These are phyloP conservation scores for Pseudogymnoascus sp. DNA, from an alignment of 2,329 filamentous ascomycete species.

Conservation along the genomic window DNA sequence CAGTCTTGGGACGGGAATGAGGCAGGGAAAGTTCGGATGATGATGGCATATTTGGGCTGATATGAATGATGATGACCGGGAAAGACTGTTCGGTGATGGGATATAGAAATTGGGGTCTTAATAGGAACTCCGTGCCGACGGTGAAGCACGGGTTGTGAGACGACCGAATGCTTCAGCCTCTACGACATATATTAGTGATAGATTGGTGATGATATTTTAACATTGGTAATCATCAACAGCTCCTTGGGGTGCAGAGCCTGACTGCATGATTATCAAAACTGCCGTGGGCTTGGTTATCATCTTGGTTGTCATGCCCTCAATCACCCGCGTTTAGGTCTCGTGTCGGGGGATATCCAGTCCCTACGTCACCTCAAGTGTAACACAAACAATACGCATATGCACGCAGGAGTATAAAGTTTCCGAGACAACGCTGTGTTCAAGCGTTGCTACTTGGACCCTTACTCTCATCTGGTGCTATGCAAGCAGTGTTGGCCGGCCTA, in stretches of 20 bases:
- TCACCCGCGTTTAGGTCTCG: neutral
- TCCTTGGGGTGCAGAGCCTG: neutral
- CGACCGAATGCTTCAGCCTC: neutral
- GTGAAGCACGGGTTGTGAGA: neutral
- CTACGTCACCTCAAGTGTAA: neutral
- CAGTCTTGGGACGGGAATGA: neutral
- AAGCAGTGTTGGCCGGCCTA: neutral
- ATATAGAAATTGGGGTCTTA: conserved; percentile 1
- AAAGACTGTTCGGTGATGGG: neutral
- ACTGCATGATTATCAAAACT: neutral
- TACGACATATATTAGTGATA: neutral
- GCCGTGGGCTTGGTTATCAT: neutral
- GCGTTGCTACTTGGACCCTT: conserved; percentile 2
- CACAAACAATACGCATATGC: neutral
- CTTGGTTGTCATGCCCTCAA: neutral
- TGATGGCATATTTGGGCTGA: neutral
- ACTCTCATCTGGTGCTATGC: conserved; percentile 1
- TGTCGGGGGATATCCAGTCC: neutral
- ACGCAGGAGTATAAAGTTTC: conserved; percentile 2
- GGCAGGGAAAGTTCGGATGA: neutral
- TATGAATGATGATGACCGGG: neutral
- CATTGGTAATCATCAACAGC: neutral
- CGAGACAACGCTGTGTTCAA: conserved; percentile 2
- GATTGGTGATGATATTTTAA: neutral
- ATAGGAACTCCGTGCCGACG: neutral